Evolutionary conservation across 805 yeast genomes (phyloP).

Genomic region (Isabelozyma pseudorhagii): DNA sequence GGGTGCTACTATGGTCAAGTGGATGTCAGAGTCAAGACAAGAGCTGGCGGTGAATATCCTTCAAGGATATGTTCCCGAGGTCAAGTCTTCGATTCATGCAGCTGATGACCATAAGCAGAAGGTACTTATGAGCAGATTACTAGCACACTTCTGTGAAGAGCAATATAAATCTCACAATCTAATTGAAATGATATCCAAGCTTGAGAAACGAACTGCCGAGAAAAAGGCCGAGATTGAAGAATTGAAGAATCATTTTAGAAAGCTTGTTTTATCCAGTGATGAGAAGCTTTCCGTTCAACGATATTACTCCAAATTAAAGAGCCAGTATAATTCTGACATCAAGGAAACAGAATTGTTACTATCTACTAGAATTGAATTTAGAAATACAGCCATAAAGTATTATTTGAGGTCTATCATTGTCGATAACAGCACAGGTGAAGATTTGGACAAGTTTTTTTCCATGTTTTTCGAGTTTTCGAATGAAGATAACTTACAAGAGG

Average conservation of each 20-base stretch:
- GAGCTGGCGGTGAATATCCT: slow-evolving; percentile 61
- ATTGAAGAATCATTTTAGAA: slow-evolving; percentile 42
- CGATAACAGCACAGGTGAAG: slow-evolving; percentile 45
- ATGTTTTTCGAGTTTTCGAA: slow-evolving; percentile 71
- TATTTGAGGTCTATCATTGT: slow-evolving; percentile 54
- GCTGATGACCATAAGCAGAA: slow-evolving; percentile 17
- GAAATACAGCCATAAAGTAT: slow-evolving; percentile 53
- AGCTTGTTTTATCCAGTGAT: slow-evolving; percentile 34
- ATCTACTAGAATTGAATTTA: slow-evolving; percentile 39
- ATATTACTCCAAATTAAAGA: slow-evolving; percentile 47
- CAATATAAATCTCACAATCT: slow-evolving; percentile 49
- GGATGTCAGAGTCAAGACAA: slow-evolving; percentile 71
- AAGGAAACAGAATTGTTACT: slow-evolving; percentile 40
- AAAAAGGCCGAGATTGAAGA: slow-evolving; percentile 49
- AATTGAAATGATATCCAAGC: slow-evolving; percentile 41
- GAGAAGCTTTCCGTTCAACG: slow-evolving; percentile 53
- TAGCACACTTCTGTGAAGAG: slow-evolving; percentile 72
- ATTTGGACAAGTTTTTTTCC: slow-evolving; percentile 73
- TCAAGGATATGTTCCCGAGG: slow-evolving; percentile 52
- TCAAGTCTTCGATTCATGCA: slow-evolving; percentile 17
- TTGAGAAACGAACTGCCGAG: slow-evolving; percentile 35
- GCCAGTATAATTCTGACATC: slow-evolving; percentile 49
- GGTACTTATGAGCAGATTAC: slow-evolving; percentile 50
- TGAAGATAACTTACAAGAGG: slow-evolving; percentile 40
- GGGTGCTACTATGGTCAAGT: slow-evolving; percentile 50